Evolutionary conservation across 345 rosid species (phyloP).

Genomic region (Alliaria petiolata): DNA sequence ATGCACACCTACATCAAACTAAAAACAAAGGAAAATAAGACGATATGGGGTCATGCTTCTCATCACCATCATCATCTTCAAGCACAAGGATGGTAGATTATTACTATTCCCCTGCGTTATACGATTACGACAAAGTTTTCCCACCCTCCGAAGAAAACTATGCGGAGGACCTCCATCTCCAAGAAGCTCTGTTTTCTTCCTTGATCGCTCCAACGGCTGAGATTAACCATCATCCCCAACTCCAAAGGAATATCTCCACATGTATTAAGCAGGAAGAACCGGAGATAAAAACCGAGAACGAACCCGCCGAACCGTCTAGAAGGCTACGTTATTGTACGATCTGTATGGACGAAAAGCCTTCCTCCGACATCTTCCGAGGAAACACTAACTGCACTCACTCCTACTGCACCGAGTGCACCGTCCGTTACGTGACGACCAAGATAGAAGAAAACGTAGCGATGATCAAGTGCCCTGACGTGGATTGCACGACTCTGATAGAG

Average conservation of each 20-base stretch:
- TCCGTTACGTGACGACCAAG: slow-evolving; percentile 40
- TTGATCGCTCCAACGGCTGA: background rate
- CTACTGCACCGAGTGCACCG: slow-evolving; percentile 49
- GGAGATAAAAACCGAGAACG: background rate
- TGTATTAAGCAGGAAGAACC: background rate
- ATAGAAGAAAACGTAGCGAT: slow-evolving; percentile 16
- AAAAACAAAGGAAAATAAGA: background rate
- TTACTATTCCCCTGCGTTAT: background rate
- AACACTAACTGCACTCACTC: slow-evolving; percentile 41
- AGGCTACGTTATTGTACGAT: slow-evolving; percentile 39
- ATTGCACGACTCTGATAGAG: slow-evolving; percentile 41
- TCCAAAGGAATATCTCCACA: background rate
- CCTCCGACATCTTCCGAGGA: slow-evolving; percentile 34
- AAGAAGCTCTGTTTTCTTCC: too few species aligned
- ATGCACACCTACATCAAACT: background rate
- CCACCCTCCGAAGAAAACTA: too few species aligned
- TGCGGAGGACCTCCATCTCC: too few species aligned
- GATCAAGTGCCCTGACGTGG: slow-evolving; percentile 51
- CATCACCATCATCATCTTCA: background rate
- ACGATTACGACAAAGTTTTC: too few species aligned
- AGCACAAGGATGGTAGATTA: background rate
- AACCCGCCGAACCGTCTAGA: slow-evolving; percentile 31
- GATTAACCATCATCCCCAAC: background rate
- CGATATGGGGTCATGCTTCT: background rate
- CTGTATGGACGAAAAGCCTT: slow-evolving; percentile 45